A percentile compares a stretch with the other conserved stretches of the same genome.
phyloP scores from a whole-genome alignment of 1,284 basidiomycete genomes.

The Leccinum cinnamomeum region DNA sequence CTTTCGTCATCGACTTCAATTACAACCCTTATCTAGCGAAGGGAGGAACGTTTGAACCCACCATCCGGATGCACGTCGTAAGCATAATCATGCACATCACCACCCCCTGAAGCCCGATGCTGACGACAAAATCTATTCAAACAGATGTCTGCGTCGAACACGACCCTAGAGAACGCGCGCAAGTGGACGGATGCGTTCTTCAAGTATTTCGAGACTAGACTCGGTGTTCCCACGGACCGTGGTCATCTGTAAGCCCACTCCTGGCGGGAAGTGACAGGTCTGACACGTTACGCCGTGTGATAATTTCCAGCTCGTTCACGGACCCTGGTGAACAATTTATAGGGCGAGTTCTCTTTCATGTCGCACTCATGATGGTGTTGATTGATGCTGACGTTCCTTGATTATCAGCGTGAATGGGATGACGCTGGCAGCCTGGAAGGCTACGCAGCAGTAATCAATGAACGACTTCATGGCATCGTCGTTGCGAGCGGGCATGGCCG shows the following conservation, averaged over 20 bases:
- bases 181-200: constrained; percentile 46
- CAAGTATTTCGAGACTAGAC: constrained; percentile 46
- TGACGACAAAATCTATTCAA: neutral
- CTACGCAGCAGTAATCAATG: neutral
- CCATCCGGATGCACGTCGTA: constrained; percentile 55
- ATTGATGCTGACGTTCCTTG: neutral
- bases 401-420: constrained; percentile 10
- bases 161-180: constrained; percentile 49
- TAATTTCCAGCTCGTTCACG: constrained; percentile 5
- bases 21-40: constrained; percentile 59
- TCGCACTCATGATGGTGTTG: neutral
- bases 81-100: neutral
- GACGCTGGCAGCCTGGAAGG: constrained; percentile 4
- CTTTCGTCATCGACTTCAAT: constrained; percentile 50
- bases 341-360: constrained; percentile 7
- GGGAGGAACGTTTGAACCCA: constrained; percentile 57
- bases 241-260: constrained; percentile 44
- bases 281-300: neutral
- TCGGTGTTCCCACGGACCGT: constrained; percentile 48
- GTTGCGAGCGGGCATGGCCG: neutral
- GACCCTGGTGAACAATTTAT: constrained; percentile 16
- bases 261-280: neutral
- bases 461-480: neutral
- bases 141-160: constrained; percentile 56
- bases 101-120: neutral